A percentile compares a stretch with the other conserved stretches of the same genome.
phyloP scores from a whole-genome alignment of 2,329 filamentous ascomycete genomes.

The Ophiostoma piceae region DNA sequence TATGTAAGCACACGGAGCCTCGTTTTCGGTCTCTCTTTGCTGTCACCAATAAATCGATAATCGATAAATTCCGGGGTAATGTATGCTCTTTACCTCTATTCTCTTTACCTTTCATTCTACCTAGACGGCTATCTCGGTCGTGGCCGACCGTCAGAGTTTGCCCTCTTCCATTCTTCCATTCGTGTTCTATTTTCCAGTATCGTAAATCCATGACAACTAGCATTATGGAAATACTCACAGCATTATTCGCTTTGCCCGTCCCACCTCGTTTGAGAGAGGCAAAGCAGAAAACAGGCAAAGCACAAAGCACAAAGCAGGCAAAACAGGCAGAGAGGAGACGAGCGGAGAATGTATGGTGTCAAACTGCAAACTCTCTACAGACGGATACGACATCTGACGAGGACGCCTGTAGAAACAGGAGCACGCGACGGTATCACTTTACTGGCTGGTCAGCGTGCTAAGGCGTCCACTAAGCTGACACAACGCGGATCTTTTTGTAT shows the following conservation, averaged over 20 bases:
- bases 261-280: constrained; percentile 9
- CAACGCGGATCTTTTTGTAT: background rate
- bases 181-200: background rate
- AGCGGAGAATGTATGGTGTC: background rate
- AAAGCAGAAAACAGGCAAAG: background rate
- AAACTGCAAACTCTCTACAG: too few relatives aligned
- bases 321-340: background rate
- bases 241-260: background rate
- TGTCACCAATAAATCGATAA: background rate
- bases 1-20: background rate
- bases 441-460: background rate
- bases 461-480: background rate
- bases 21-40: background rate
- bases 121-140: background rate
- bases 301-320: background rate
- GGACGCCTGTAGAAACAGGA: background rate
- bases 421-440: constrained; percentile 1
- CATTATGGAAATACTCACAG: too few relatives aligned
- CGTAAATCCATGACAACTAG: too few relatives aligned
- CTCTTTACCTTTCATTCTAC: background rate
- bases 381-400: background rate
- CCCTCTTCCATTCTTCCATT: background rate
- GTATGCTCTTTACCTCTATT: background rate
- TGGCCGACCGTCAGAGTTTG: background rate
- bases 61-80: background rate